A percentile compares a stretch with the other conserved stretches of the same genome.
Conservation (phyloP, 495 filamentous ascomycete genomes). For the Daldinia vernicosa region DNA sequence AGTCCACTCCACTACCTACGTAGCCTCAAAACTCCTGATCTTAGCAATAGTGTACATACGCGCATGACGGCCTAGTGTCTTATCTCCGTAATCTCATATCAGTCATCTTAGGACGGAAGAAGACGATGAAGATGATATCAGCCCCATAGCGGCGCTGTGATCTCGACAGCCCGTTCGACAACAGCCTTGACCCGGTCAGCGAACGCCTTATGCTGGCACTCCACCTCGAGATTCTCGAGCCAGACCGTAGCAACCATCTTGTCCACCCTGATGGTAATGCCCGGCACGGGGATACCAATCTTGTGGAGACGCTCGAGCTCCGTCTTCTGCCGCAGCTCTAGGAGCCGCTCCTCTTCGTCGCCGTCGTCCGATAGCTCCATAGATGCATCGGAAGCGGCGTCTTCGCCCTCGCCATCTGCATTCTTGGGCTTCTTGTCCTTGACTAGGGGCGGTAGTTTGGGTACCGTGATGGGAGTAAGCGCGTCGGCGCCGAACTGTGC, state of each 20-base stretch:
- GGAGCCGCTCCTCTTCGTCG: slow-evolving; percentile 52
- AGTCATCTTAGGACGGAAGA: not conserved
- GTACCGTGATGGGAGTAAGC: slow-evolving; percentile 74
- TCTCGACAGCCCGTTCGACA: slow-evolving; percentile 91
- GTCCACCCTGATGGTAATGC: slow-evolving; percentile 86
- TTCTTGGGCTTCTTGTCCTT: slow-evolving; percentile 47
- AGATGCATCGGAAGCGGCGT: slow-evolving; percentile 48
- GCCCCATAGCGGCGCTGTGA: slow-evolving; percentile 76
- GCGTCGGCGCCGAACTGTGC: slow-evolving; percentile 89
- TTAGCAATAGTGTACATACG: slow-evolving; percentile 3
- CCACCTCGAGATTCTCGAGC: slow-evolving; percentile 90
- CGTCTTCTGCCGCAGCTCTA: slow-evolving; percentile 55
- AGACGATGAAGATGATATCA: slow-evolving; percentile 11
- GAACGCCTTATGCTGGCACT: slow-evolving; percentile 77
- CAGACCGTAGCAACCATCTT: slow-evolving; percentile 87
- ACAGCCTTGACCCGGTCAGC: slow-evolving; percentile 84
- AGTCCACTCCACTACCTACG: not conserved
- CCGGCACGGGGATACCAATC: slow-evolving; percentile 87
- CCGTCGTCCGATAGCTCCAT: slow-evolving; percentile 54
- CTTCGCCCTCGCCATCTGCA: slow-evolving; percentile 23
- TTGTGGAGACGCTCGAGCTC: slow-evolving; percentile 75
- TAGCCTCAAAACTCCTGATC: not conserved
- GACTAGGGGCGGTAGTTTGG: slow-evolving; percentile 59
- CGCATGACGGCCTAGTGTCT: not conserved
- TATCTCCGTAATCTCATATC: slow-evolving; percentile 4